Conservation (phyloP, 2,329 filamentous ascomycete genomes). For the Scleromitrula shiraiana region DNA sequence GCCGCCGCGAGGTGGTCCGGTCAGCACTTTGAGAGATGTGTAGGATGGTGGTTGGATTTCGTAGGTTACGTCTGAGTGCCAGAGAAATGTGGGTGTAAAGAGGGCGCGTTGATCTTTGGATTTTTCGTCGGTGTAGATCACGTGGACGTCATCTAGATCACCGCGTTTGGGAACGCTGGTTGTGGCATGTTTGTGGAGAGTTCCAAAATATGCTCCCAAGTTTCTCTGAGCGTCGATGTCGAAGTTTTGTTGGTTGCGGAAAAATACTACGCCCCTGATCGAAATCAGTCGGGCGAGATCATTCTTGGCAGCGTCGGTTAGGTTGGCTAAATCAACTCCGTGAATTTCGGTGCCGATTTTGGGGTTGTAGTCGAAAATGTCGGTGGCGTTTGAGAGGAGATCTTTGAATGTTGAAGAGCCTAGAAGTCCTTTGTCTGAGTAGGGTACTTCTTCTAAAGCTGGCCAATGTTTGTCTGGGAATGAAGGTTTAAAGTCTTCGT, state of each 20-base stretch:
- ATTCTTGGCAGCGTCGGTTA: constrained; percentile 39
- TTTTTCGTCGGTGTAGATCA: constrained; percentile 46
- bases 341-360: constrained; percentile 33
- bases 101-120: constrained; percentile 44
- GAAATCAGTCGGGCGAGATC: constrained; percentile 44
- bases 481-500: constrained; percentile 43
- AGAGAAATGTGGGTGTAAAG: constrained; percentile 45
- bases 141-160: constrained; percentile 48
- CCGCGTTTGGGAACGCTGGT: constrained; percentile 40
- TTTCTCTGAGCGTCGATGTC: constrained; percentile 44
- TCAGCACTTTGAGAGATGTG: constrained; percentile 46
- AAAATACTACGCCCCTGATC: constrained; percentile 49
- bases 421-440: constrained; percentile 45
- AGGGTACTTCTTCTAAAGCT: constrained; percentile 39
- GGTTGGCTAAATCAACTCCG: constrained; percentile 37
- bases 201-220: constrained; percentile 44
- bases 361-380: constrained; percentile 45
- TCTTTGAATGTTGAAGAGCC: constrained; percentile 47
- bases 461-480: constrained; percentile 47
- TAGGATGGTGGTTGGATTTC: constrained; percentile 50
- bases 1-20: constrained; percentile 44
- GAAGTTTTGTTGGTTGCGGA: constrained; percentile 46
- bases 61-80: constrained; percentile 41
- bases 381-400: constrained; percentile 42
- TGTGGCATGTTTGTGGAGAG: constrained; percentile 47